phyloP scores from a whole-genome alignment of 2,329 filamentous ascomycete species.

The Cytospora piceae region DNA sequence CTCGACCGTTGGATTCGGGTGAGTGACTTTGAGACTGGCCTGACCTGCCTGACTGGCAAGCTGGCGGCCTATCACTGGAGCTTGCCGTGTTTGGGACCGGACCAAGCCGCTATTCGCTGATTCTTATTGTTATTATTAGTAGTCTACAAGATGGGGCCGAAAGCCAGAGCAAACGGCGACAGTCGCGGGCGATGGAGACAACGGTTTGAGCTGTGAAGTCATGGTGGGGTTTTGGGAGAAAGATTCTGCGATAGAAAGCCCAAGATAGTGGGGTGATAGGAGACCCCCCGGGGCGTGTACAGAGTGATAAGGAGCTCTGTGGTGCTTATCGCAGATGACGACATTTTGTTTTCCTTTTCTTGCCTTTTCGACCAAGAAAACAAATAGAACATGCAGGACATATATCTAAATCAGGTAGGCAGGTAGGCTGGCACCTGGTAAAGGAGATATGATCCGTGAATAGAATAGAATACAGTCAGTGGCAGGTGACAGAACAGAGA shows the following conservation, averaged over 20 bases:
- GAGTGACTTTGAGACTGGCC: too few species aligned
- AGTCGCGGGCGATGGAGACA: background rate
- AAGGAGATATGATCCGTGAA: too few species aligned
- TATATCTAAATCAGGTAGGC: too few species aligned
- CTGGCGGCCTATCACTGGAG: background rate
- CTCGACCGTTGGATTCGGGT: background rate
- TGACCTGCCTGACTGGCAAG: too few species aligned
- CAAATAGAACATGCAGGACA: background rate
- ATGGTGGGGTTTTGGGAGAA: slow-evolving; percentile 20
- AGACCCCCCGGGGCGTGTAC: slow-evolving; percentile 4
- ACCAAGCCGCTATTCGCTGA: background rate
- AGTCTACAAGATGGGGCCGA: background rate
- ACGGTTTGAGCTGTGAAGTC: slow-evolving; percentile 18
- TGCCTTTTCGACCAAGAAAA: too few species aligned
- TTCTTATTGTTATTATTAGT: background rate
- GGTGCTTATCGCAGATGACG: background rate
- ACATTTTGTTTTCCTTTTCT: background rate
- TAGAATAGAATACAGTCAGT: too few species aligned
- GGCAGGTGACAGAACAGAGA: too few species aligned
- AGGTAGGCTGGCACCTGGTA: too few species aligned
- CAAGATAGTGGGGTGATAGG: slow-evolving; percentile 17
- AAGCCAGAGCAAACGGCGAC: too few species aligned
- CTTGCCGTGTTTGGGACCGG: background rate
- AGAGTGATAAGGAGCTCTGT: slow-evolving; percentile 10
- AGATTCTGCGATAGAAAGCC: slow-evolving; percentile 25